Evolutionary conservation across 441 rosid genomes (phyloP).

Genomic region (Populus hybrid): DNA sequence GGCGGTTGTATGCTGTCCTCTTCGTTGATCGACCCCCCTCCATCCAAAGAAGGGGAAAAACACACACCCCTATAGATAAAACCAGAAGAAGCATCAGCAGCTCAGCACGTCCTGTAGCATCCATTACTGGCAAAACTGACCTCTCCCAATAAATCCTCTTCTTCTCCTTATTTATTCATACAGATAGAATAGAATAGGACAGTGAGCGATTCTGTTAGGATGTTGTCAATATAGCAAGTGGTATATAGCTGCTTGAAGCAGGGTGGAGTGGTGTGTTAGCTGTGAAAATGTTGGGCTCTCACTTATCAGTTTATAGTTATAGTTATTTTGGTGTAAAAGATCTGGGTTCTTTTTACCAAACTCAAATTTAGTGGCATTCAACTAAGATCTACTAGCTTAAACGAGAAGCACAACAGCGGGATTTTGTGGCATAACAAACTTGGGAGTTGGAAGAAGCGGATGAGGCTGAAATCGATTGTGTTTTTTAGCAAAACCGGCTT

Average conservation of each 20-base stretch:
- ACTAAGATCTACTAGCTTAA: background rate
- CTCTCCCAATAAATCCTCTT: slow-evolving; percentile 13
- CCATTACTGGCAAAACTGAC: slow-evolving; percentile 35
- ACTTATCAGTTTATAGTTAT: background rate
- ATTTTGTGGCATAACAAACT: slow-evolving; percentile 11
- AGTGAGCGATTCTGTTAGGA: background rate
- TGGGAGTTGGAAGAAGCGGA: slow-evolving; percentile 38
- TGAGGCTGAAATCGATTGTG: slow-evolving; percentile 61
- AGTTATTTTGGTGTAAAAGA: slow-evolving; percentile 7
- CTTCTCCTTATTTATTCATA: background rate
- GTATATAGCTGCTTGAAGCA: background rate
- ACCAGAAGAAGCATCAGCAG: slow-evolving; percentile 16
- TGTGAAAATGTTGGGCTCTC: background rate
- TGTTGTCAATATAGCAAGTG: background rate
- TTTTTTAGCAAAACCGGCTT: slow-evolving; percentile 58
- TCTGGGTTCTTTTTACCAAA: slow-evolving; percentile 20
- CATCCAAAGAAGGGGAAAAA: background rate
- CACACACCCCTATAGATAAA: too few species aligned
- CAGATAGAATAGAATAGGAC: too few species aligned
- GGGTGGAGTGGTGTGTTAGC: background rate
- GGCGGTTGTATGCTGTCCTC: slow-evolving; percentile 30
- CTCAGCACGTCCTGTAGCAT: slow-evolving; percentile 13
- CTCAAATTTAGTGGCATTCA: background rate
- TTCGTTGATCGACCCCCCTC: slow-evolving; percentile 29
- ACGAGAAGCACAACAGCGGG: background rate